Base-by-base conservation (phyloP, 495 filamentous ascomycete species). In the Xylaria venustula region DNA sequence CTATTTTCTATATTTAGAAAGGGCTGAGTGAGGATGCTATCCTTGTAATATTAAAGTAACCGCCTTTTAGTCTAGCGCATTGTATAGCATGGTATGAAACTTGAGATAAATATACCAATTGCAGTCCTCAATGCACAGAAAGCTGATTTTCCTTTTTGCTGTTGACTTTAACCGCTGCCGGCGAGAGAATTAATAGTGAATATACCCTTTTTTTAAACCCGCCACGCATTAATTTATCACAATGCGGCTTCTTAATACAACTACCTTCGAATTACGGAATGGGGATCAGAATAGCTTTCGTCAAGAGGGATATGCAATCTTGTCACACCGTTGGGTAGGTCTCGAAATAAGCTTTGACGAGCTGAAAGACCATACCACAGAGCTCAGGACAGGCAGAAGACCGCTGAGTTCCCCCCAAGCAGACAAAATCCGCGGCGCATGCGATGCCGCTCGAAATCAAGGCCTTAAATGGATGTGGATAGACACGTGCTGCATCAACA, bases 311-410 rank as follows among this genome's bases (percentile, higher is more conserved):
- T 77, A 78, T 53, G 73, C 70, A 7, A 73, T 75, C 22, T 54
- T 78, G 7, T 77, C 75, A 0, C 75, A 78, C 52, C 74, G 68
- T 0, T 78, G 75, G 75, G 64, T 56, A 36, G 57, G 56, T 12
- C 30, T 20, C 2, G 75, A 78, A 59, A 67, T 76, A 0, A 62
- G 55, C 1, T 71, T 73, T 52, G 54, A 69, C 5, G 66, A 75
- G n/a, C 49, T 70, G 9, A 12, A 30, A 23, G 20, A 69, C 28
- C 49, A 34, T 12, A 20, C 11, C 28, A 48, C 53, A 11, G 51
- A 42, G 19, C 23, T 25, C 8, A 63, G 57, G 26, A 41, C 53
- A 14, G 68, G 66, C 23, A 67, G 37, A 22, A 40, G 46, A 23
- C 34, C 52, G 3, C 50, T 53, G 2, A 36, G 40, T 23, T 46